phyloP scores from a whole-genome alignment of 2,329 filamentous ascomycete species.

The Tolypocladium ophioglossoides region DNA sequence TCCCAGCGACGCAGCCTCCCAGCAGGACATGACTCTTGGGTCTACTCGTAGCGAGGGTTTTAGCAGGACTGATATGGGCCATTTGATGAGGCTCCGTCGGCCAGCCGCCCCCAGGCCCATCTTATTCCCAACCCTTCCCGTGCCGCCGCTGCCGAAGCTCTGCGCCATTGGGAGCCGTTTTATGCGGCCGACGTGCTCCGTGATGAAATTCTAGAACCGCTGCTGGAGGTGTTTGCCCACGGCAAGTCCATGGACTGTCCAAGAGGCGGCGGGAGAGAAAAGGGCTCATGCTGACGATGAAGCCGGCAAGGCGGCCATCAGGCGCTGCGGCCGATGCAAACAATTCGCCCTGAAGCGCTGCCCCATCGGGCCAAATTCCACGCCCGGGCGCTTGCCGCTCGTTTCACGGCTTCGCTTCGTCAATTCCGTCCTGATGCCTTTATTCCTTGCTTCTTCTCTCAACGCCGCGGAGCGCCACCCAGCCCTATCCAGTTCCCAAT shows the following conservation, averaged over 20 bases:
- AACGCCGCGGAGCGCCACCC: no score
- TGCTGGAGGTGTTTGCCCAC: not conserved
- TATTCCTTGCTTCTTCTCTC: no score
- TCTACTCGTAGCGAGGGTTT: no score
- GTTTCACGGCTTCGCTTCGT: no score
- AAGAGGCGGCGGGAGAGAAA: not conserved
- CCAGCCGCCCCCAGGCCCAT: not conserved
- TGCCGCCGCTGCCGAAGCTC: slow-evolving; percentile 1
- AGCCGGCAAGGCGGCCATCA: not conserved
- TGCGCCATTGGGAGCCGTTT: not conserved
- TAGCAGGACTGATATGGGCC: no score
- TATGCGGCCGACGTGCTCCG: not conserved
- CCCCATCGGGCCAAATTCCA: no score
- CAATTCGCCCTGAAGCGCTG: not conserved
- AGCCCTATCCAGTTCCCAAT: no score
- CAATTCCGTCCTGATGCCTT: no score
- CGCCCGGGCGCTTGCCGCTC: no score
- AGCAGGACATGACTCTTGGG: not conserved
- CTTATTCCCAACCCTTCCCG: slow-evolving; percentile 1
- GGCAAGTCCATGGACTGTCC: not conserved
- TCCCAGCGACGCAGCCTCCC: not conserved
- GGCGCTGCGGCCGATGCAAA: no score
- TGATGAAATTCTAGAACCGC: not conserved
- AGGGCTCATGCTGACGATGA: not conserved
- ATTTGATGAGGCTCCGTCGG: not conserved